Base-by-base conservation (phyloP, 805 yeast genomes). In the Sugiyamaella americana region DNA sequence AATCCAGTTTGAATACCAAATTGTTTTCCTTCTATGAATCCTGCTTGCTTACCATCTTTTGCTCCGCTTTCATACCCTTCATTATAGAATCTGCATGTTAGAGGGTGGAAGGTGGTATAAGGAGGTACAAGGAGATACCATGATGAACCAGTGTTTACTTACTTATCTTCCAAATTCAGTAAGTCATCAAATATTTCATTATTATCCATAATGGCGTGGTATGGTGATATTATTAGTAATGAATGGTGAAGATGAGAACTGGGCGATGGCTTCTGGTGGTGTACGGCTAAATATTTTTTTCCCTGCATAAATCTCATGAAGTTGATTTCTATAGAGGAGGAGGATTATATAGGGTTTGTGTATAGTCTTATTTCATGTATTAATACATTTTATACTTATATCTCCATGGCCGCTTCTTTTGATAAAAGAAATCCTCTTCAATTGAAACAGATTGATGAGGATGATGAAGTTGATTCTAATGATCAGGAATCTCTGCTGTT, bases 61-160 rank as follows among this genome's bases (percentile, higher is more conserved):
- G 74, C 74, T 1, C 96, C 98, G 51, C 86, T 93, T 41, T 65
- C 56, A 59, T 65, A 84, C 1, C 97, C 96, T 50, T 78, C 78
- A 4, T 74, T 62, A 59, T 86, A 88, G 62, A 65, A 78, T 44
- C 73, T 60, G 61, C 29, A n/a, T 16, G 26, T n/a, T n/a, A n/a
- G n/a, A n/a, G n/a, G n/a, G n/a, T n/a, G n/a, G n/a, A n/a, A n/a
- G n/a, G n/a, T n/a, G n/a, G n/a, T n/a, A n/a, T n/a, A n/a, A n/a
- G n/a, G n/a, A n/a, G 51, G 46, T 32, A 45, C 47, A 40, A 16
- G 18, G 18, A 11, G 30, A 29, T 26, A 23, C 2, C 46, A 5
- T 13, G 30, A 17, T 8, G 8, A 35, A 32, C 10, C 20, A 41
- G 30, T 17, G 40, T 13, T 40, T 23, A 54, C 58, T 24, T 57